Conservation (phyloP, 768 basidiomycete genomes). For the Strobilomyces echinocephalus region DNA sequence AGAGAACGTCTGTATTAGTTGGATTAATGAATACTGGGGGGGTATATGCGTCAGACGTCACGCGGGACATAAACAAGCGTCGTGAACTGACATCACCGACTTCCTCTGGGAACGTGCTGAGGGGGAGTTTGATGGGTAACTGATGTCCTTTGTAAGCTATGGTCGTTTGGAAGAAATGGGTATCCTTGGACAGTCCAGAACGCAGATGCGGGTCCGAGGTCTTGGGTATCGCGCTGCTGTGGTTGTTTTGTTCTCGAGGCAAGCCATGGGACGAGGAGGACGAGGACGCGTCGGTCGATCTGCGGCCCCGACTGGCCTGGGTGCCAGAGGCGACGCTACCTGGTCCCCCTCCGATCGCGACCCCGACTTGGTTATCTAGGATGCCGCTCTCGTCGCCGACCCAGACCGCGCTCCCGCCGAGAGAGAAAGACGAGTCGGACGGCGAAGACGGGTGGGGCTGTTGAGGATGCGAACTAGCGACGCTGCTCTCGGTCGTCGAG, state of each 20-base stretch:
- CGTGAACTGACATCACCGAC: constrained; percentile 81
- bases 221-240: constrained; percentile 36
- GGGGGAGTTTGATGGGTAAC: constrained; percentile 86
- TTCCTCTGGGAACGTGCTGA: constrained; percentile 88
- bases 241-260: constrained; percentile 38
- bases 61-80: background rate
- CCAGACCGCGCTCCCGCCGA: constrained; percentile 82
- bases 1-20: constrained; percentile 81
- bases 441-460: constrained; percentile 47
- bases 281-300: constrained; percentile 73
- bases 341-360: constrained; percentile 39
- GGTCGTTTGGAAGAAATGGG: constrained; percentile 87
- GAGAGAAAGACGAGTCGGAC: constrained; percentile 68
- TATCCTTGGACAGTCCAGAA: constrained; percentile 68
- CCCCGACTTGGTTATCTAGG: constrained; percentile 38
- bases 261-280: constrained; percentile 56
- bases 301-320: constrained; percentile 46
- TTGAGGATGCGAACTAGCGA: constrained; percentile 27
- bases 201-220: constrained; percentile 46
- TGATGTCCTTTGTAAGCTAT: constrained; percentile 80
- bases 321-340: constrained; percentile 45
- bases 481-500: constrained; percentile 38
- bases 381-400: constrained; percentile 69
- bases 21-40: constrained; percentile 84
- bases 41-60: background rate